Evolutionary conservation across 495 filamentous ascomycete species (phyloP), one percentile per base, ranked within the genome.

Genomic region (Trichoderma parareesei): DNA sequence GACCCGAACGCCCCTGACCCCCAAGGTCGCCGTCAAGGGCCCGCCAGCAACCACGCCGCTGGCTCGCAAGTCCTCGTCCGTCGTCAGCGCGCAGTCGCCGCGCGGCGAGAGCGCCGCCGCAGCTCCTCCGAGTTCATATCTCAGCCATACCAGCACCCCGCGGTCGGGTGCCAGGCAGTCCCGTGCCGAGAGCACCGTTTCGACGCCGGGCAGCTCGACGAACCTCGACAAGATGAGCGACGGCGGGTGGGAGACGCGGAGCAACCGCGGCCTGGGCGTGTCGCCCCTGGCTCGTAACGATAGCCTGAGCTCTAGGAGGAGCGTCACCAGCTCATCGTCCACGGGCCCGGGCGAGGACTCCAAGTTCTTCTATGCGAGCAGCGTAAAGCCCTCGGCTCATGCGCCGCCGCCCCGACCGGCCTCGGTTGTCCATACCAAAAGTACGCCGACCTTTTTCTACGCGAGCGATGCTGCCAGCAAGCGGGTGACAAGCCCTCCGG

Each of bases 351-450:
- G 27, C 14, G 10, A 57, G 2, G 73, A 79, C 4, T 81, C 85
- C 33, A 84, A 83, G 72, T 89, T 90, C 73, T 89, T 90, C 67
- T 84, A 86, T 74, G 87, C 86, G 11, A 82, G 81, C 68, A 84
- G 88, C 68, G 81, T 78, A 16, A 83, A 82, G 65, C 74, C 79
- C 20, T 65, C 74, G 35, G 69, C 53, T 9, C 74, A 65, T 33
- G 62, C 60, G 53, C 60, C 64, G 43, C 48, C 59, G 42, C 73
- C 71, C 1, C 69, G 77, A 0, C 71, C 85, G 9, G 53, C 53
- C 16, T 57, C 53, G 16, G 53, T 49, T 8, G 46, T 57, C 20
- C 53, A 57, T 57, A 57, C 53, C 13, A 57, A 57, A 10, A 57
- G 27, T 57, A 57, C 53, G 27, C 53, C 53, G 33, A 82, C 75